Base-by-base conservation (phyloP, 1,284 basidiomycete species). In the Pulchroboletus neoregius region DNA sequence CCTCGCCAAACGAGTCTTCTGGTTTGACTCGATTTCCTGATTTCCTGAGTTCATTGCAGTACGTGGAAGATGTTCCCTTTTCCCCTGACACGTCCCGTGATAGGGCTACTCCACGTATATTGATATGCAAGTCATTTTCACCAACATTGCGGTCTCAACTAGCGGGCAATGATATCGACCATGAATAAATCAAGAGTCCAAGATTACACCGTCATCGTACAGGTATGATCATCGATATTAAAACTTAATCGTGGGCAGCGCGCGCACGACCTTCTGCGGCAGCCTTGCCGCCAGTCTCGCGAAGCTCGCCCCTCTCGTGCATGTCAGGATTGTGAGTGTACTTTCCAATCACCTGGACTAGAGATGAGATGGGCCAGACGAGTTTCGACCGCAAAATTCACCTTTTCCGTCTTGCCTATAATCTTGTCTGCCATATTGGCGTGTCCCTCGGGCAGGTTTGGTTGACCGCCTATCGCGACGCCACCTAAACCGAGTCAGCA, bases 381-480 rank as follows among this genome's bases (percentile, higher is more conserved):
- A 26, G 32, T 2, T 0, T 5, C 1, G 6, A 24, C 10, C 11
- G 7, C 5, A 18, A 20, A 16, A 37, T 52, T 5, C 28, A 76
- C 79, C 69, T 80, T 75, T 60, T 80, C 70, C 0, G 72, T 68
- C 68, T 80, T 80, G 4, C 79, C 78, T 23, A 78, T 52, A 13
- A 79, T 51, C 59, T 76, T 80, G 58, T 82, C 79, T 12, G 68
- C 60, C 0, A 73, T 26, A 22, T 52, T 67, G n/a, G 75, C 71
- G 31, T 74, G 52, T 16, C 49, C 69, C 54, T 69, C 66, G 0
- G 75, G 71, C 18, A 71, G 43, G 41, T 70, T 60, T n/a, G 62
- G 51, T n/a, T 68, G 58, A 18, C 74, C 74, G 32, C 65, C 71
- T 5, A 73, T 53, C 7, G 75, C 68, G 20, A 75, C 71, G n/a